A percentile compares a stretch with the other conserved stretches of the same genome.
phyloP scores from a whole-genome alignment of 345 rosid genomes.

The Syzygium grande region DNA sequence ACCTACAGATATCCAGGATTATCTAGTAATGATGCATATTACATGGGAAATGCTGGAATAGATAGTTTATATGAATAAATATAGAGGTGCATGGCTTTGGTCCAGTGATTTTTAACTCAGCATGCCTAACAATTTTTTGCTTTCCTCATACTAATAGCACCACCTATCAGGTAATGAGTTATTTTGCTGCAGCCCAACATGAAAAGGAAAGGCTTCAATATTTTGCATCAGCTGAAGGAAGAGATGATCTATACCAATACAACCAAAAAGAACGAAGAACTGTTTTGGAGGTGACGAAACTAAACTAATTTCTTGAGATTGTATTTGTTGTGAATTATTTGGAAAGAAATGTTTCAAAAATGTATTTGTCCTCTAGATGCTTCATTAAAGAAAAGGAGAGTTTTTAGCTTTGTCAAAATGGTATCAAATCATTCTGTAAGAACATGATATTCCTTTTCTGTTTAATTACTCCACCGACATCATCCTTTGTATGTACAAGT shows the following conservation, averaged over 20 bases:
- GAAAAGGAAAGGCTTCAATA: constrained; percentile 86
- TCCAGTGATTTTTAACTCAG: not conserved
- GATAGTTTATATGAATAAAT: not conserved
- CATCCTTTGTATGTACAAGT: not conserved
- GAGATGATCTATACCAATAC: constrained; percentile 89
- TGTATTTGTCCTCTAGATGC: not conserved
- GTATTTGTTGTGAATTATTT: not conserved
- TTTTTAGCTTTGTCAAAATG: not conserved
- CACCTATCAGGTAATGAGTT: constrained; percentile 69
- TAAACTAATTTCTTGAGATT: not conserved
- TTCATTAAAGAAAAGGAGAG: not conserved
- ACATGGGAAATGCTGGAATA: not conserved
- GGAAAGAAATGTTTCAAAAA: not conserved
- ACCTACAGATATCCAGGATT: not conserved
- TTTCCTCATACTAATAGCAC: not conserved
- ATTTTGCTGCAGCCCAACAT: constrained; percentile 67
- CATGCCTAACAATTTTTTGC: not conserved
- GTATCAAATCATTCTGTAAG: not conserved
- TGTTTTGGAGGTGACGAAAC: constrained; percentile 63
- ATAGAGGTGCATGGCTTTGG: not conserved
- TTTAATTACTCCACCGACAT: not conserved
- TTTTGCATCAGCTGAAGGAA: constrained; percentile 86
- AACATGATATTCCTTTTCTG: not conserved
- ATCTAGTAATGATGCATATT: not conserved
- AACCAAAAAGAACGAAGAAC: constrained; percentile 90